Percentiles rank a stretch among this genome's conserved stretches.
phyloP scores from a whole-genome alignment of 257 asterid species.

The Euphrasia confusa region DNA sequence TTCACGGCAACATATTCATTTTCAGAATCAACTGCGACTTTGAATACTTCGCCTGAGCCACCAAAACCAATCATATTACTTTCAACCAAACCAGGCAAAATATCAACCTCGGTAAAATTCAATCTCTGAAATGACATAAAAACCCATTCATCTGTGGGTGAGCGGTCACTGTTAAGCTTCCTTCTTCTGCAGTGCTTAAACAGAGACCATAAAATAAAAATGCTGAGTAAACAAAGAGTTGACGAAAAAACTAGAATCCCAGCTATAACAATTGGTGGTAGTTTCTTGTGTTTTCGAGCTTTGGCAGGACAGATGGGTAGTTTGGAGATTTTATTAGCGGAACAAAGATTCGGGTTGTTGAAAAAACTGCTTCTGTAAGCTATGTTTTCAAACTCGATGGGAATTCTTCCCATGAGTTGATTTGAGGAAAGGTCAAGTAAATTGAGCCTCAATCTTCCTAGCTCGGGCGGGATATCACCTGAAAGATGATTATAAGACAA shows the following conservation, averaged over 20 bases:
- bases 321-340: slow-evolving; percentile 20
- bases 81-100: slow-evolving; percentile 49
- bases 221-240: background rate
- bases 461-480: slow-evolving; percentile 60
- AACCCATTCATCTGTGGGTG: slow-evolving; percentile 38
- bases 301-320: slow-evolving; percentile 33
- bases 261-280: background rate
- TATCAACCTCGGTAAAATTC: slow-evolving; percentile 53
- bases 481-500: slow-evolving; percentile 62
- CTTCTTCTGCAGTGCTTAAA: background rate
- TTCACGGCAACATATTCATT: slow-evolving; percentile 62
- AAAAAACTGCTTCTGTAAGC: slow-evolving; percentile 65
- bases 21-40: background rate
- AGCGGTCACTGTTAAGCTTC: background rate
- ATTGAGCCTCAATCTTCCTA: slow-evolving; percentile 50
- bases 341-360: slow-evolving; percentile 58
- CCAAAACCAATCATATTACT: slow-evolving; percentile 65
- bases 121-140: slow-evolving; percentile 70
- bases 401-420: slow-evolving; percentile 56
- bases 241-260: background rate
- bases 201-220: background rate
- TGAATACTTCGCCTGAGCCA: slow-evolving; percentile 52
- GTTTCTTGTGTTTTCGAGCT: background rate
- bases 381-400: slow-evolving; percentile 56
- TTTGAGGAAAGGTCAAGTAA: slow-evolving; percentile 67